Evolutionary conservation across 495 filamentous ascomycete species (phyloP), one percentile per base, ranked within the genome.

Genomic region (Rhypophila decipiens): DNA sequence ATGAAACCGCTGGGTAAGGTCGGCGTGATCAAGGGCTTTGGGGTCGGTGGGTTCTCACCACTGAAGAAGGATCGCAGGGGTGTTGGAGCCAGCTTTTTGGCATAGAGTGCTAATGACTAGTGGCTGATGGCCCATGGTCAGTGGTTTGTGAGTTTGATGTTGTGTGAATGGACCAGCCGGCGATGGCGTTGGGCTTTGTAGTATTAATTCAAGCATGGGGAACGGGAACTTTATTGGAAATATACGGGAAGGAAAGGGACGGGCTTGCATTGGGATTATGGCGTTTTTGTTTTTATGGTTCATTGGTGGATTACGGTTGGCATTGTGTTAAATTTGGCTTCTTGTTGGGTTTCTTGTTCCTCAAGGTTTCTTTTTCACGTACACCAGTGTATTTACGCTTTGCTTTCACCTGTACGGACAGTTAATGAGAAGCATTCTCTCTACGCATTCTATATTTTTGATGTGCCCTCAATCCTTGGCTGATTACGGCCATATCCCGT

Each of bases 21-120:
- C 5, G 33, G 23, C 17, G 18, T 41, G 41, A 67, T 58, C 42
- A 72, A 60, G 27, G 61, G 68, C 1, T 67, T 65, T 46, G 63
- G 59, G 4, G 67, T 76, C 48, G 60, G 68, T 43, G 66, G 69
- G 21, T 94, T 96, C 62, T 88, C 84, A 31, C 90, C 90, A 5
- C 64, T 96, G 46, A 96, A 96, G 70, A 80, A 76, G 66, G 83
- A 93, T 52, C 80, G 79, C 55, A 84, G 77, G 60, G 67, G 68
- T 39, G 68, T 74, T 12, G 68, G 70, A 34, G 74, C 75, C 55
- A 78, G 75, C 50, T 77, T 79, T 49, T 59, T 78, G 47, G 73
- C 60, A 41, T 78, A 47, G 54, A 39, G 13, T 23, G 35, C 29
- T 7, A 33, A 13, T 33, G 29, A 33, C 8, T 33, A 33, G 8